Evolutionary conservation across 208 protist species (phyloP).

Genomic region (Trypanosoma brucei): DNA sequence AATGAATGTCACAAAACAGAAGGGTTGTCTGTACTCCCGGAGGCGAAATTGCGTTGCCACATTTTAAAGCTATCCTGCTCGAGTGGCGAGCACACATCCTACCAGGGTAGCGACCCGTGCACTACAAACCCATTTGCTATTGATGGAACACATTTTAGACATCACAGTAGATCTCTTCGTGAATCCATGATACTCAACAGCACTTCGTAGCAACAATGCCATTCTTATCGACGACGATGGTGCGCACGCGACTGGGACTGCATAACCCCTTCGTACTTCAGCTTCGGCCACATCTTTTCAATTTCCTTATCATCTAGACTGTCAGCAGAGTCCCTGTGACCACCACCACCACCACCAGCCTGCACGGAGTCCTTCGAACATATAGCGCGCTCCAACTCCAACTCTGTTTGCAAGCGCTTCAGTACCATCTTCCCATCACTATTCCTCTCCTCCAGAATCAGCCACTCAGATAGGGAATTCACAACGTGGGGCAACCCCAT

Average conservation of each 20-base stretch:
- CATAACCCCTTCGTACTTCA: conserved; percentile 31
- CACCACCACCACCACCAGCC: neutral
- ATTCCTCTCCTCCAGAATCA: conserved; percentile 24
- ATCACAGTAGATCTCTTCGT: no score
- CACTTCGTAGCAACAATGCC: neutral
- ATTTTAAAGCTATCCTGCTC: no score
- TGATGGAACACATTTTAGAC: no score
- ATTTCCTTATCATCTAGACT: conserved; percentile 8
- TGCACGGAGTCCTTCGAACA: conserved; percentile 22
- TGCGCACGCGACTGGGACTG: neutral
- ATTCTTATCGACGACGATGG: neutral
- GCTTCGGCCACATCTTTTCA: conserved; percentile 13
- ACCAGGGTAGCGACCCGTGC: no score
- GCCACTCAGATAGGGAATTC: conserved; percentile 49
- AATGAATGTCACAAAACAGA: no score
- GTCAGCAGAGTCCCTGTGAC: neutral
- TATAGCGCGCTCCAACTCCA: conserved; percentile 39
- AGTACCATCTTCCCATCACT: conserved; percentile 9
- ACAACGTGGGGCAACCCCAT: conserved; percentile 39
- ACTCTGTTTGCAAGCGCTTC: conserved; percentile 22
- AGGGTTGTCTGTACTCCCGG: no score
- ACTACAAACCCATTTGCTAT: no score
- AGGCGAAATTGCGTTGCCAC: no score
- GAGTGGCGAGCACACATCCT: no score
- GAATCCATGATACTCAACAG: no score